Percentiles rank a stretch among this genome's conserved stretches.
phyloP scores from a whole-genome alignment of 768 basidiomycete species.

The Calocybe indica region DNA sequence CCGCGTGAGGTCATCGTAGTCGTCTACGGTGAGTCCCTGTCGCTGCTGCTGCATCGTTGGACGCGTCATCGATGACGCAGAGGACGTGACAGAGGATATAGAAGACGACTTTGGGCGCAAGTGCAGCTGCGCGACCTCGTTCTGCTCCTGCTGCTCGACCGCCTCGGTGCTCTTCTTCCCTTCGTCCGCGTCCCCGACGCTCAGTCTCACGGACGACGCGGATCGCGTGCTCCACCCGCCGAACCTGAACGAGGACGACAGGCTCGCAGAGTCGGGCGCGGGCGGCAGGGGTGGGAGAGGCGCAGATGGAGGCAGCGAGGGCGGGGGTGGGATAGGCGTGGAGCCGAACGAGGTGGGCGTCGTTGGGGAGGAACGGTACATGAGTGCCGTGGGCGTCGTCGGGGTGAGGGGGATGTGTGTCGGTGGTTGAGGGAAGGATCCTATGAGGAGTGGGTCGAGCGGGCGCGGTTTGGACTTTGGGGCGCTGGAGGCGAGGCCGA shows the following conservation, averaged over 20 bases:
- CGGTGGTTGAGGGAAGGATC: conserved; percentile 5
- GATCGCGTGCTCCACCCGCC: conserved; percentile 10
- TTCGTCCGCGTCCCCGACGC: not conserved
- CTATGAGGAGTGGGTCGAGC: conserved; percentile 4
- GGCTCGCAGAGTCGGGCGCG: conserved; percentile 55
- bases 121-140: no score
- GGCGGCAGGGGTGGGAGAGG: conserved; percentile 70
- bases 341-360: conserved; percentile 32
- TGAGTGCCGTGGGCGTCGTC: conserved; percentile 35
- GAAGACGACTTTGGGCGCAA: no score
- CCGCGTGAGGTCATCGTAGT: conserved; percentile 18
- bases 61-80: no score
- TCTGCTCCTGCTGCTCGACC: no score
- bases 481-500: no score
- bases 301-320: conserved; percentile 46
- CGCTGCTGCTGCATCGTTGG: no score
- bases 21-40: conserved; percentile 13
- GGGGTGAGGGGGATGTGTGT: conserved; percentile 20
- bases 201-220: conserved; percentile 1
- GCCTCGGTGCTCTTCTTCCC: no score
- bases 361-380: conserved; percentile 5
- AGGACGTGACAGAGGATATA: no score
- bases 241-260: conserved; percentile 33
- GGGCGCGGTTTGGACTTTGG: not conserved
- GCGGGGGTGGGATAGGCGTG: conserved; percentile 44